These are phyloP conservation scores for Galeopsis tetrahit DNA, from an alignment of 257 asterid species.

Conservation along the genomic window DNA sequence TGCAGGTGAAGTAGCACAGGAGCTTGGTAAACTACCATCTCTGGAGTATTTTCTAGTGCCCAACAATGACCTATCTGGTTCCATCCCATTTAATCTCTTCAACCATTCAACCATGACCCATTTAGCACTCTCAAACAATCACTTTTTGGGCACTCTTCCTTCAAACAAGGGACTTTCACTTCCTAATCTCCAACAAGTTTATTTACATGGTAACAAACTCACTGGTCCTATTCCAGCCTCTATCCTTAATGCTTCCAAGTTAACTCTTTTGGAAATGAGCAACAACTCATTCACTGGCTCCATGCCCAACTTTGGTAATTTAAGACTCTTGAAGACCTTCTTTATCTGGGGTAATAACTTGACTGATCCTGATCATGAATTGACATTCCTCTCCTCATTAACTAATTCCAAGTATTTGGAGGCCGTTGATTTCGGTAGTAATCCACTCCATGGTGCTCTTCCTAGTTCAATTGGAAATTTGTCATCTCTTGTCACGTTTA, in stretches of 20 bases:
- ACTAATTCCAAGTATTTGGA: neutral
- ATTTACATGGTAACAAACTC: neutral
- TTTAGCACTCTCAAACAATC: neutral
- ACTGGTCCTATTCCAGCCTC: neutral
- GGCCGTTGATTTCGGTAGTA: neutral
- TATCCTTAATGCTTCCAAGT: neutral
- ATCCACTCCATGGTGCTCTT: conserved; percentile 24
- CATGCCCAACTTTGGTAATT: neutral
- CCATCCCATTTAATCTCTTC: neutral
- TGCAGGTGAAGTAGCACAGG: neutral
- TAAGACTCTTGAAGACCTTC: neutral
- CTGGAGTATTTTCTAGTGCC: neutral
- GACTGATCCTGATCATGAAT: neutral
- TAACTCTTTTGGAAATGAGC: neutral
- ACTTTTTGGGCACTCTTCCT: neutral
- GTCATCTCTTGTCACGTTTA: conserved; percentile 19
- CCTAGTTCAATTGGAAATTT: conserved; percentile 41
- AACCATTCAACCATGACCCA: neutral
- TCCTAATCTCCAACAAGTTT: neutral
- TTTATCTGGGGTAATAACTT: neutral
- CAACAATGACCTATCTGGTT: neutral
- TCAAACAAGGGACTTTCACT: neutral
- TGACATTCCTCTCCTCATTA: conserved; percentile 5
- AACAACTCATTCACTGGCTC: neutral
- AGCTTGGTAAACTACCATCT: neutral